Base-by-base conservation (phyloP, 75 land plant genomes). In the Adiantum capillusveneris region DNA sequence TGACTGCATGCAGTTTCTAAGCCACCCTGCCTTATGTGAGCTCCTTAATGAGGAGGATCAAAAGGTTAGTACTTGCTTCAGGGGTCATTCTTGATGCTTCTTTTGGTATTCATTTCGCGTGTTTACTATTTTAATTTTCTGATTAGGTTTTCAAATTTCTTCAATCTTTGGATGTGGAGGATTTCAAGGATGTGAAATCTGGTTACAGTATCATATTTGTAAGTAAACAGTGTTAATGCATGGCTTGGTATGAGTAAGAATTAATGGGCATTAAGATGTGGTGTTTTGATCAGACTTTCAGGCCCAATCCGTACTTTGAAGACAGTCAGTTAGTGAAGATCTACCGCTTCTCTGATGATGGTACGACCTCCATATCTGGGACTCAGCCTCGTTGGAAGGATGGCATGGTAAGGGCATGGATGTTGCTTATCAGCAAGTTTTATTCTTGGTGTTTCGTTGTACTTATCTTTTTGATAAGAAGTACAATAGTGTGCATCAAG, bases 181-280 rank as follows among this genome's bases (percentile, higher is more conserved):
- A 88, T 57, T 81, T 64, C 57, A 84, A 84, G 71, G 97, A 91
- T 73, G 78, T 91, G 26, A 91, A 88, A 53, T 88, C 94, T 36
- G 97, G 97, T 0, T 91, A 88, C 62, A 76, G 84, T 51, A 91
- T 91, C 57, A 78, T 76, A 27, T 82, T 91, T 67, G 97, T 91
- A 62, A 82, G 97, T 34, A 34, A 34, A 34, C 37, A 34, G 37
- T 52, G 27, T 24, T 42, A 29, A 30, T 2, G 39, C 12, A 31
- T 25, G 30, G 25, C 56, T 44, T 34, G 37, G 9, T 5, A 29
- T 31, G 37, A 25, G 44, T 16, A 19, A 25, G 0, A 25, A 26
- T 50, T 39, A 16, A 46, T 42, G 19, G 62, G 27, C 5, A 17
- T 14, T n/a, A 46, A 20, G 6, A 6, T 17, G 64, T 22, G 9